phyloP scores from a whole-genome alignment of 257 asterid species.

The Nicotiana attenuata region DNA sequence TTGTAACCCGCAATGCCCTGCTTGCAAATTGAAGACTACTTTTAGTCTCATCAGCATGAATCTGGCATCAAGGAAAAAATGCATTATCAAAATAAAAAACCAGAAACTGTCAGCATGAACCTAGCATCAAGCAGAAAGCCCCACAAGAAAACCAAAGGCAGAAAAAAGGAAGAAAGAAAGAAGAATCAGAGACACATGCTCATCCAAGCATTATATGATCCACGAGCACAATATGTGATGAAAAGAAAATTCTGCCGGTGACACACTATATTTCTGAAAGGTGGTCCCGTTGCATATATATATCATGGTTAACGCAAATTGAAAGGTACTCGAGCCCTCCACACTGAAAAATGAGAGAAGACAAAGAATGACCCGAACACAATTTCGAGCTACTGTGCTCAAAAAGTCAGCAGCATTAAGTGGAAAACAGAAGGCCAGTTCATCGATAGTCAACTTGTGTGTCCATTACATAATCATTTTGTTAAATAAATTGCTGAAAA shows the following conservation, averaged over 20 bases:
- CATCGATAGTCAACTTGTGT: not conserved
- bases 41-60: slow-evolving; percentile 98
- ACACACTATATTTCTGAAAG: not conserved
- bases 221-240: not conserved
- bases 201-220: not conserved
- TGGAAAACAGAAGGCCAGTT: not conserved
- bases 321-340: not conserved
- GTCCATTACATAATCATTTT: not conserved
- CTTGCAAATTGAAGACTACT: slow-evolving; percentile 98
- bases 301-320: not conserved
- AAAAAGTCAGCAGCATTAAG: not conserved
- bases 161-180: not conserved
- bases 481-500: not conserved
- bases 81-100: not conserved
- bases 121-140: not conserved
- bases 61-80: slow-evolving; percentile 37
- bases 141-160: not conserved
- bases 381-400: not conserved
- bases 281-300: not conserved
- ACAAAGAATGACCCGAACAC: not conserved
- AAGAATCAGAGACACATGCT: not conserved
- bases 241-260: not conserved
- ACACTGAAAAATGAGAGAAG: not conserved
- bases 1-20: slow-evolving; percentile 93
- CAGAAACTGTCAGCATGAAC: not conserved